Conservation (phyloP, 1,139 yeast genomes). For the Geotrichum macrosporum region DNA sequence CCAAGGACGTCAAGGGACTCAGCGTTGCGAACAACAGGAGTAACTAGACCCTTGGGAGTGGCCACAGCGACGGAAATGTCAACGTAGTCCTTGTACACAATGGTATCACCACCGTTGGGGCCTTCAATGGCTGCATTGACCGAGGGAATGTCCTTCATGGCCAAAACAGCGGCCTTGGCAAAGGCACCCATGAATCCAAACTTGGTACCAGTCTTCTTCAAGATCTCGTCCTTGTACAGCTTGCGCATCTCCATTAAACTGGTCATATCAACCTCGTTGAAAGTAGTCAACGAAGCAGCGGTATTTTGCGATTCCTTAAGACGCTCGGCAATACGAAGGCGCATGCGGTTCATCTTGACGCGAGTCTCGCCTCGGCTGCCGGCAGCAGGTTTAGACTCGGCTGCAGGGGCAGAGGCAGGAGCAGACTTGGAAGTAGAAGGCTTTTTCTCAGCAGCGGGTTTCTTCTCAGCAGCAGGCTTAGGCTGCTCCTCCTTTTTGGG, state of each 20-base stretch:
- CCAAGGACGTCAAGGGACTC: slow-evolving; percentile 86
- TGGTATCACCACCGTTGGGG: slow-evolving; percentile 68
- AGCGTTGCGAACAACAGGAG: slow-evolving; percentile 97
- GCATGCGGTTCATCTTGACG: slow-evolving; percentile 99
- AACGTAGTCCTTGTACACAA: slow-evolving; percentile 93
- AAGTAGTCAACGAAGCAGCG: slow-evolving; percentile 96
- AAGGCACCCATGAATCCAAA: slow-evolving; percentile 99
- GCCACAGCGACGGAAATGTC: slow-evolving; percentile 98
- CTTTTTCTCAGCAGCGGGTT: slow-evolving; percentile 28
- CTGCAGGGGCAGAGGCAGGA: slow-evolving; percentile 34
- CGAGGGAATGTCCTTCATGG: slow-evolving; percentile 92
- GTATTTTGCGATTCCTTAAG: slow-evolving; percentile 99
- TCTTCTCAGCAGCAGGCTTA: slow-evolving; percentile 24
- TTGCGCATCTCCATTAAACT: slow-evolving; percentile 91
- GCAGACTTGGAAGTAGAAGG: slow-evolving; percentile 36
- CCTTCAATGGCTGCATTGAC: slow-evolving; percentile 92
- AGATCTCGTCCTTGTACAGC: slow-evolving; percentile 91
- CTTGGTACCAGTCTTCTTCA: slow-evolving; percentile 91
- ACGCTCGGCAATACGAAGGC: slow-evolving; percentile 98
- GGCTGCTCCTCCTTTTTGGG: too few relatives aligned
- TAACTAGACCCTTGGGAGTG: slow-evolving; percentile 98
- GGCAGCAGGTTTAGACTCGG: slow-evolving; percentile 44
- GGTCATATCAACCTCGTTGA: slow-evolving; percentile 97
- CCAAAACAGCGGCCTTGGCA: slow-evolving; percentile 88
- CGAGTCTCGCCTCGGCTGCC: slow-evolving; percentile 80